Evolutionary conservation across 148 eudicot genomes (phyloP).

Genomic region (Arbutus unedo): DNA sequence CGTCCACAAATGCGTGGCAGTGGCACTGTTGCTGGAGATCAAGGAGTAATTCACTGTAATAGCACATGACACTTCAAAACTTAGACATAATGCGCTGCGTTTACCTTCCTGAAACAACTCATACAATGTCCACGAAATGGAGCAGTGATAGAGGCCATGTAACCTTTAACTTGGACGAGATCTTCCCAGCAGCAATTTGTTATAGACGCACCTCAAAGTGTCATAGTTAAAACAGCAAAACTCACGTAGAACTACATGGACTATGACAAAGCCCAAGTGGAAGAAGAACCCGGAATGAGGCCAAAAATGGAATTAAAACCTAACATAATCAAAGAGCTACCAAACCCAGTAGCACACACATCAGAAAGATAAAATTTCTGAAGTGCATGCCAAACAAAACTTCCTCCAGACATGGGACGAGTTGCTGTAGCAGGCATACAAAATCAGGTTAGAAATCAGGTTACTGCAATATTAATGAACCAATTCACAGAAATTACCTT

Average conservation of each 20-base stretch:
- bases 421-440: conserved; percentile 55
- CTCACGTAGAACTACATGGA: conserved; percentile 43
- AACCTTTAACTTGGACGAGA: conserved; percentile 57
- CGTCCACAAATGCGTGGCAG: conserved; percentile 20
- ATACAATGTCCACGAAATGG: conserved; percentile 57
- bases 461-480: conserved; percentile 6
- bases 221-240: conserved; percentile 39
- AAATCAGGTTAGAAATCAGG: conserved; percentile 45
- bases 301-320: conserved; percentile 28
- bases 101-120: conserved; percentile 68
- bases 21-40: conserved; percentile 24
- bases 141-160: conserved; percentile 74
- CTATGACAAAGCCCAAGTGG: conserved; percentile 33
- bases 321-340: conserved; percentile 28
- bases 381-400: no score
- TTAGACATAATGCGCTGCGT: conserved; percentile 50
- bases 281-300: conserved; percentile 26
- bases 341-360: conserved; percentile 29
- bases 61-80: conserved; percentile 57
- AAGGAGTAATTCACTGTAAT: no score
- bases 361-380: conserved; percentile 39
- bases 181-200: conserved; percentile 75
- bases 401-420: no score
- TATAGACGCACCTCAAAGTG: conserved; percentile 58
- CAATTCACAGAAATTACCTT: conserved; percentile 79